Evolutionary conservation across 2,329 filamentous ascomycete genomes (phyloP).

Genomic region (Neurospora crassa): DNA sequence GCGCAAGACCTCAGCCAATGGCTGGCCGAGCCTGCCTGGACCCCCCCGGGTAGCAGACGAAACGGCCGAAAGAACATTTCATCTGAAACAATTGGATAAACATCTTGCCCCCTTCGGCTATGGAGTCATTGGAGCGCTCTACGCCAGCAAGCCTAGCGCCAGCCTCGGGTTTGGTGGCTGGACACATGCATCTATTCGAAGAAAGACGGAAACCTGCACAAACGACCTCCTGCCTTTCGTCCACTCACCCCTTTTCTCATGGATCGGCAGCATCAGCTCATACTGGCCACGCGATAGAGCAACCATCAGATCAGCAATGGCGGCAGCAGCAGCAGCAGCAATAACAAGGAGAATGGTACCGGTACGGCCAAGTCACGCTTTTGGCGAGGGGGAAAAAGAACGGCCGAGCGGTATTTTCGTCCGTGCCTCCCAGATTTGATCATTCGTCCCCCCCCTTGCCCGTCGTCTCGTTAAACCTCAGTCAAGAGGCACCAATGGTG

Average conservation of each 20-base stretch:
- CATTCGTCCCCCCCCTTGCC: background rate
- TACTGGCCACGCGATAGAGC: slow-evolving; percentile 23
- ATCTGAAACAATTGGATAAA: slow-evolving; percentile 23
- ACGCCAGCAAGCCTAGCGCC: slow-evolving; percentile 10
- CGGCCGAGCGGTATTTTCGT: background rate
- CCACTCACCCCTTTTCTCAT: slow-evolving; percentile 14
- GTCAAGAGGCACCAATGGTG: background rate
- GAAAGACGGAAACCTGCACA: slow-evolving; percentile 31
- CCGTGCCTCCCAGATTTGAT: background rate
- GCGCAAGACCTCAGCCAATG: background rate
- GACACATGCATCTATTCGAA: slow-evolving; percentile 21
- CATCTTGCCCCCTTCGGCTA: slow-evolving; percentile 8
- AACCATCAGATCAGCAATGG: slow-evolving; percentile 10
- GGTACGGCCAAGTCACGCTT: background rate
- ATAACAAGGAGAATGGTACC: background rate
- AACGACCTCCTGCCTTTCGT: slow-evolving; percentile 21
- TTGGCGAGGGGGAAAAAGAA: background rate
- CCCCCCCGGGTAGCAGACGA: slow-evolving; percentile 8
- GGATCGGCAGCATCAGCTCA: slow-evolving; percentile 19
- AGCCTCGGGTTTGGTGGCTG: slow-evolving; percentile 18
- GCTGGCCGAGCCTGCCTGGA: background rate
- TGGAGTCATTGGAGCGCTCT: slow-evolving; percentile 2
- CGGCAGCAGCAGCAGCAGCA: background rate
- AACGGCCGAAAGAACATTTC: slow-evolving; percentile 21
- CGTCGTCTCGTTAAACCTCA: background rate